These are phyloP conservation scores for Tremella fuciformis DNA, from an alignment of 768 basidiomycete genomes.

Conservation along the genomic window DNA sequence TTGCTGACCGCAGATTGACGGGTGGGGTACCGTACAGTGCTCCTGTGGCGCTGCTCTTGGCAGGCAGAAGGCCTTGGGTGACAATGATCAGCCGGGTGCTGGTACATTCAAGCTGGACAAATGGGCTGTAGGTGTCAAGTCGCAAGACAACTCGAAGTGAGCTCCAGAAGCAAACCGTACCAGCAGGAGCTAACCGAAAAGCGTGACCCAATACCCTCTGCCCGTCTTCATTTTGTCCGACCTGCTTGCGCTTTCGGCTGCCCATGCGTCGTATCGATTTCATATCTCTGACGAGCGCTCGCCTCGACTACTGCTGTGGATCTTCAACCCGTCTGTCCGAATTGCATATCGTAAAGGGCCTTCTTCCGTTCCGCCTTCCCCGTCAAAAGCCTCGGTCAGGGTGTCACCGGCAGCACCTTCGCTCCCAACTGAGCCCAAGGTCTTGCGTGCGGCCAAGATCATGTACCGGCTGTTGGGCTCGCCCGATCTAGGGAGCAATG, in stretches of 20 bases:
- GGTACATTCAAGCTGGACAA: constrained; percentile 65
- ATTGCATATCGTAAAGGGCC: constrained; percentile 67
- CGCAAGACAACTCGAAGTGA: background rate
- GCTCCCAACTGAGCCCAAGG: background rate
- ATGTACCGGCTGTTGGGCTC: constrained; percentile 55
- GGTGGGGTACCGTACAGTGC: constrained; percentile 68
- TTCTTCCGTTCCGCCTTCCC: constrained; percentile 63
- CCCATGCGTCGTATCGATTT: constrained; percentile 91
- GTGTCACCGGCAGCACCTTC: background rate
- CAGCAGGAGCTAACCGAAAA: constrained; percentile 51
- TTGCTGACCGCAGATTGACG: constrained; percentile 55
- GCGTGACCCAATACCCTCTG: constrained; percentile 59
- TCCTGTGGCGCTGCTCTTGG: constrained; percentile 80
- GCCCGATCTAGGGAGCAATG: constrained; percentile 4
- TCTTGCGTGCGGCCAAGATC: constrained; percentile 64
- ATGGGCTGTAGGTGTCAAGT: constrained; percentile 62
- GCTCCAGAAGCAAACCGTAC: constrained; percentile 18
- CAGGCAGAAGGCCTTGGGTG: constrained; percentile 16
- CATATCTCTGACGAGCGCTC: constrained; percentile 72
- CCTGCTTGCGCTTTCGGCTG: constrained; percentile 84
- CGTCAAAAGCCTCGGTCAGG: constrained; percentile 56
- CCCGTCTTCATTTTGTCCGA: constrained; percentile 89
- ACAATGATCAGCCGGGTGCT: constrained; percentile 23
- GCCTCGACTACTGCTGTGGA: constrained; percentile 66
- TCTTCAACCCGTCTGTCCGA: constrained; percentile 86